Percentiles rank a stretch among this genome's conserved stretches.
phyloP scores from a whole-genome alignment of 106 monocot species.

The Triglochin maritima region DNA sequence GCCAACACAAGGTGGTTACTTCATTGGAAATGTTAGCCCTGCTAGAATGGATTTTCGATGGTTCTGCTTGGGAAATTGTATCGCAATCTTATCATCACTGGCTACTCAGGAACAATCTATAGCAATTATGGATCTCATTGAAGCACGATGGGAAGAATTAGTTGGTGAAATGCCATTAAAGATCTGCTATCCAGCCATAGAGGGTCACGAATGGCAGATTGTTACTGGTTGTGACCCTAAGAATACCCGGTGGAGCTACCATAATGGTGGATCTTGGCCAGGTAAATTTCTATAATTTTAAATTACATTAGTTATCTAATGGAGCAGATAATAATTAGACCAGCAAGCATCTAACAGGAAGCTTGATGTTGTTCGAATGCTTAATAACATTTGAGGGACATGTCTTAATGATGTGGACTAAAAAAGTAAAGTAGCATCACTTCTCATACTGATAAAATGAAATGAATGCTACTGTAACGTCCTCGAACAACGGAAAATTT shows the following conservation, averaged over 20 bases:
- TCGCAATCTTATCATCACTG: constrained; percentile 11
- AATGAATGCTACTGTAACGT: no score
- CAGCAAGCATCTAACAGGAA: no score
- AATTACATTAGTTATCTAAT: not conserved
- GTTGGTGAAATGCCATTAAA: constrained; percentile 12
- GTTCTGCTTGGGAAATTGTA: constrained; percentile 11
- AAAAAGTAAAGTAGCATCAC: no score
- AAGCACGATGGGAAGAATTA: constrained; percentile 6
- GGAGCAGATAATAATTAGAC: not conserved
- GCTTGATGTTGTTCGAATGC: no score
- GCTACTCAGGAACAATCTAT: constrained; percentile 7
- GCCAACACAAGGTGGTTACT: constrained; percentile 9
- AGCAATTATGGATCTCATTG: constrained; percentile 16
- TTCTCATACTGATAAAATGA: no score
- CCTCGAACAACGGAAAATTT: no score
- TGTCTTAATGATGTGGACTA: no score
- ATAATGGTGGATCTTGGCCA: constrained; percentile 21
- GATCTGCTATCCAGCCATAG: constrained; percentile 6
- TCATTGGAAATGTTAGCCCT: constrained; percentile 10
- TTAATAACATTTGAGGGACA: no score
- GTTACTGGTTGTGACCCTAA: constrained; percentile 14
- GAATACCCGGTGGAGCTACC: constrained; percentile 16
- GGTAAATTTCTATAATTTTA: constrained; percentile 1
- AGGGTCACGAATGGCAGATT: constrained; percentile 10
- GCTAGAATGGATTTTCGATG: constrained; percentile 12